Evolutionary conservation across 805 yeast genomes (phyloP).

Genomic region (Saccharomyces kudriavzevii): DNA sequence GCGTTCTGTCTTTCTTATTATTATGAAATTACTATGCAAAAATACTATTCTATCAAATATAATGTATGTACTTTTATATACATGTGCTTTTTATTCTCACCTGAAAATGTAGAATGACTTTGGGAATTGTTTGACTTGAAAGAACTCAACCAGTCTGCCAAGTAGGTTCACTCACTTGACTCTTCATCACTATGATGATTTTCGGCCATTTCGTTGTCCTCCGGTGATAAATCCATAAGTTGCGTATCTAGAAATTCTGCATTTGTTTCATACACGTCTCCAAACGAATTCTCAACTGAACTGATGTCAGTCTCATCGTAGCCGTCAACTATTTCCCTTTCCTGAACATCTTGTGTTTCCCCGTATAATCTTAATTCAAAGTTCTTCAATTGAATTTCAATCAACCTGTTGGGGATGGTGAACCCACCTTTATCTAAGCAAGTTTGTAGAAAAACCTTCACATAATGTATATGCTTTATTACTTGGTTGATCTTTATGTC

Average conservation of each 20-base stretch:
- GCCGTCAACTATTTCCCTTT: background rate
- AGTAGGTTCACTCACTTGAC: background rate
- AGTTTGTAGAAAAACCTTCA: slow-evolving; percentile 13
- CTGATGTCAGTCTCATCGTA: background rate
- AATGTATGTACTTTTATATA: background rate
- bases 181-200: background rate
- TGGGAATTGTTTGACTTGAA: background rate
- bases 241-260: background rate
- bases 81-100: background rate
- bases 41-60: background rate
- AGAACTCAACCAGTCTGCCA: background rate
- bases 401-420: slow-evolving; percentile 14
- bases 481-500: slow-evolving; percentile 20
- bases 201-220: background rate
- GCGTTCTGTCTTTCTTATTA: background rate
- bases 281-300: background rate
- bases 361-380: slow-evolving; percentile 17
- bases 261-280: background rate
- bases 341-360: background rate
- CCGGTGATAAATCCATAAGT: background rate
- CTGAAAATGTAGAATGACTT: background rate
- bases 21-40: background rate
- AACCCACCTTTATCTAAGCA: slow-evolving; percentile 15
- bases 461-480: slow-evolving; percentile 15
- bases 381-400: slow-evolving; percentile 17